Evolutionary conservation across 192 early-diverging fungal genomes (phyloP).

Genomic region (Backusella australiensis): DNA sequence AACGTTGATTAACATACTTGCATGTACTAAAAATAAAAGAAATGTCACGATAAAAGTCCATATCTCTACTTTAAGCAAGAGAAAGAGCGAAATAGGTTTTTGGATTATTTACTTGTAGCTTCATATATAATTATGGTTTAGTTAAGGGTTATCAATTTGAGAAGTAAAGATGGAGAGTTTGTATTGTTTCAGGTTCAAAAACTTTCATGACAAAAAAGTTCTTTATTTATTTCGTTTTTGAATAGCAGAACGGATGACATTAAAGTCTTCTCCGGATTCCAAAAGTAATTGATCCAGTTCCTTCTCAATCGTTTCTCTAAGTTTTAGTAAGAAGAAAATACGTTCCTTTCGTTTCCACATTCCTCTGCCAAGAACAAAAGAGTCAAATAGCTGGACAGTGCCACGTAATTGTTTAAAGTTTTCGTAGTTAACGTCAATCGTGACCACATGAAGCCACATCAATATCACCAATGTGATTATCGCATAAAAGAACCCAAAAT

Average conservation of each 20-base stretch:
- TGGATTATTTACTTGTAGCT: too few species aligned
- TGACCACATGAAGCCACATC: slow-evolving; percentile 41
- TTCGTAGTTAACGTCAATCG: slow-evolving; percentile 34
- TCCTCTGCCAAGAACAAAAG: slow-evolving; percentile 34
- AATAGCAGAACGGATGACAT: neutral
- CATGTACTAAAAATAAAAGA: neutral
- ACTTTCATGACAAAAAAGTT: neutral
- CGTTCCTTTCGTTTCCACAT: slow-evolving; percentile 32
- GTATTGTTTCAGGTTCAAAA: neutral
- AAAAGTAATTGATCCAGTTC: neutral
- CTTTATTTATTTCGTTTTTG: neutral
- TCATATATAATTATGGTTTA: too few species aligned
- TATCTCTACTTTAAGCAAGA: too few species aligned
- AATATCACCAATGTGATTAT: slow-evolving; percentile 24
- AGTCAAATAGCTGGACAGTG: slow-evolving; percentile 33
- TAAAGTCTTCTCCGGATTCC: neutral
- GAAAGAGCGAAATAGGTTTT: too few species aligned
- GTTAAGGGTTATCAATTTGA: too few species aligned
- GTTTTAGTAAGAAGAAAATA: slow-evolving; percentile 20
- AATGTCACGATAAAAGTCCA: neutral
- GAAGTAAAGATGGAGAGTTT: neutral
- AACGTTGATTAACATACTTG: neutral
- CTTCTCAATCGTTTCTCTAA: slow-evolving; percentile 10
- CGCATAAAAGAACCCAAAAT: slow-evolving; percentile 33
- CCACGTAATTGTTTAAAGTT: slow-evolving; percentile 32